phyloP scores from a whole-genome alignment of 2,329 filamentous ascomycete species.

The Ophiostoma sp. region DNA sequence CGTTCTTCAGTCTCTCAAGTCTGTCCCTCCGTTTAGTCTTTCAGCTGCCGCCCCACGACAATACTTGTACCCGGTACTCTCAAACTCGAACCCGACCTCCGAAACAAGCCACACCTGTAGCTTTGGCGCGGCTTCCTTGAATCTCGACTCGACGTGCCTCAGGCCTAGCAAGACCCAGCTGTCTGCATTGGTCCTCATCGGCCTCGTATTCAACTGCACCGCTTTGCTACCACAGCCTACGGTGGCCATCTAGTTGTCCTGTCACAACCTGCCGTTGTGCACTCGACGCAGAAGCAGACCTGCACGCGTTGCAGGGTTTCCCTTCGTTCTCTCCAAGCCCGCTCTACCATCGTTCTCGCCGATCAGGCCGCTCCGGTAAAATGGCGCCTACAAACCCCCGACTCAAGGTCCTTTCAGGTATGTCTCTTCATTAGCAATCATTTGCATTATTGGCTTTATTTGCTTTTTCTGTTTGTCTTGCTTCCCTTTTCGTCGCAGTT shows the following conservation, averaged over 20 bases:
- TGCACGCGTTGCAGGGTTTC: constrained; percentile 7
- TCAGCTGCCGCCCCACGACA: constrained; percentile 14
- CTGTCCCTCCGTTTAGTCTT: not conserved
- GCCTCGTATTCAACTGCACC: too few species aligned
- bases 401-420: constrained; percentile 57
- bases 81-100: not conserved
- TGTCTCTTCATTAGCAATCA: constrained; percentile 33
- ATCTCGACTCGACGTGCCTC: too few species aligned
- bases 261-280: not conserved
- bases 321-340: constrained; percentile 7
- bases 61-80: not conserved
- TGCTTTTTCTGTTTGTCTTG: too few species aligned
- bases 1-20: not conserved
- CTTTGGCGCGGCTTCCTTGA: too few species aligned
- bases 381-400: constrained; percentile 57
- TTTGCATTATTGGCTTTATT: not conserved
- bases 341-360: not conserved
- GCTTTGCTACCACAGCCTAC: too few species aligned
- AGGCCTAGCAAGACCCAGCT: too few species aligned
- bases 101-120: too few species aligned
- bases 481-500: too few species aligned
- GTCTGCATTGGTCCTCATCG: too few species aligned
- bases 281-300: not conserved
- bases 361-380: constrained; percentile 19
- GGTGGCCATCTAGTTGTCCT: not conserved